phyloP scores from a whole-genome alignment of 805 yeast species.

The Yamadazyma olivae region DNA sequence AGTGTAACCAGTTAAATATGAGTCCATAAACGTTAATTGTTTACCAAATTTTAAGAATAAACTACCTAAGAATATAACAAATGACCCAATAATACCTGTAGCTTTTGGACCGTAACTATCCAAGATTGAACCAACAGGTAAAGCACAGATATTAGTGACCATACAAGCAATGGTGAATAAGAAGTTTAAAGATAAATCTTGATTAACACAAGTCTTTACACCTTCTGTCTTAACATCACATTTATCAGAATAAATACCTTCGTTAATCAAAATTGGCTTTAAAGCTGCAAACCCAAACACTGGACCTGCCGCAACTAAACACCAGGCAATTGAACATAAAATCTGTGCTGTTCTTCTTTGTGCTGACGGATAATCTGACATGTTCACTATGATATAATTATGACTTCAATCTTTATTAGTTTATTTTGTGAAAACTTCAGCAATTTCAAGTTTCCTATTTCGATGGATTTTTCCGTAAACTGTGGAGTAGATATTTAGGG shows the following conservation, averaged over 20 bases:
- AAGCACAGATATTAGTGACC: constrained; percentile 77
- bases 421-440: too few relatives aligned
- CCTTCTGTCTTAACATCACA: constrained; percentile 40
- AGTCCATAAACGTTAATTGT: constrained; percentile 43
- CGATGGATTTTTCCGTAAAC: too few relatives aligned
- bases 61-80: constrained; percentile 57
- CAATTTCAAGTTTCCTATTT: too few relatives aligned
- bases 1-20: constrained; percentile 71
- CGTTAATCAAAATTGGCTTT: constrained; percentile 73
- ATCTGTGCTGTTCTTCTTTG: constrained; percentile 50
- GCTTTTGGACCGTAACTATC: constrained; percentile 80
- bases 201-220: constrained; percentile 52
- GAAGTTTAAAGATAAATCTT: constrained; percentile 76
- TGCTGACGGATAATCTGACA: constrained; percentile 10
- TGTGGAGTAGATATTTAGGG: too few relatives aligned
- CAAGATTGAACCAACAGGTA: constrained; percentile 76
- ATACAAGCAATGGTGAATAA: constrained; percentile 87
- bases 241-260: constrained; percentile 68
- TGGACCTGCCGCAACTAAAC: constrained; percentile 88
- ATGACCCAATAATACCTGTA: constrained; percentile 72
- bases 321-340: constrained; percentile 77
- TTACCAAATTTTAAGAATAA: constrained; percentile 40
- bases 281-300: constrained; percentile 95
- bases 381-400: background rate
- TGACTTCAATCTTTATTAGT: background rate